These are phyloP conservation scores for Volvariella volvacea DNA, from an alignment of 1,284 basidiomycete genomes.

Conservation along the genomic window DNA sequence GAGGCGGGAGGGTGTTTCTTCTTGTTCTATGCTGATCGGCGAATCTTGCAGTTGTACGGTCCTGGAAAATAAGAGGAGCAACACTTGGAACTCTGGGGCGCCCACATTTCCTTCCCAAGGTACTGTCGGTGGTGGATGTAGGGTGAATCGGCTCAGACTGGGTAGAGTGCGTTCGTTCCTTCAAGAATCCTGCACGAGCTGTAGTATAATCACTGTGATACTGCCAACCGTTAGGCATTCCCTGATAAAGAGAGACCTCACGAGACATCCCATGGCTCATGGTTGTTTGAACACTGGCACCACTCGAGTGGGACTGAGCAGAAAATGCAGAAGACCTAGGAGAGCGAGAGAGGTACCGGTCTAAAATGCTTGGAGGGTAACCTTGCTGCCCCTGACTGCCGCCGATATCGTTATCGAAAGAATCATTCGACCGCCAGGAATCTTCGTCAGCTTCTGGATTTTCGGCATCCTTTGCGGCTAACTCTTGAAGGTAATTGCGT, in stretches of 20 bases:
- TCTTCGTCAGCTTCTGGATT: background rate
- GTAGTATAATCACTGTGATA: slow-evolving; percentile 27
- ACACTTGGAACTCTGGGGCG: slow-evolving; percentile 25
- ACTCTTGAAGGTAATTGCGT: background rate
- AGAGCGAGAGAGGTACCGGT: too few species aligned
- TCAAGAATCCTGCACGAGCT: slow-evolving; percentile 29
- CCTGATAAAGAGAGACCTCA: slow-evolving; percentile 37
- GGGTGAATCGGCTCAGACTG: slow-evolving; percentile 7
- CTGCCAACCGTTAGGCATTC: slow-evolving; percentile 40
- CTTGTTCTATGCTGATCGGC: background rate
- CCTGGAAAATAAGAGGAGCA: slow-evolving; percentile 15
- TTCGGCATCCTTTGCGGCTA: background rate
- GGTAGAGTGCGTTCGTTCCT: slow-evolving; percentile 8
- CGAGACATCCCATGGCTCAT: slow-evolving; percentile 30
- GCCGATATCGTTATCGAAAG: background rate
- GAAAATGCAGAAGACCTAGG: background rate
- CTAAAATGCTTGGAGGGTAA: background rate
- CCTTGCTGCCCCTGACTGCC: background rate
- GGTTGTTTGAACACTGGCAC: slow-evolving; percentile 8
- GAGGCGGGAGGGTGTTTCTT: background rate
- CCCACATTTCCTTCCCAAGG: slow-evolving; percentile 2
- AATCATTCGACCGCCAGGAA: background rate
- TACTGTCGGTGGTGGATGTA: slow-evolving; percentile 2
- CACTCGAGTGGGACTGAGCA: background rate
- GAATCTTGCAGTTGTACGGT: too few species aligned